Base-by-base conservation (phyloP, 2,329 filamentous ascomycete genomes). In the Colletotrichum sp. region DNA sequence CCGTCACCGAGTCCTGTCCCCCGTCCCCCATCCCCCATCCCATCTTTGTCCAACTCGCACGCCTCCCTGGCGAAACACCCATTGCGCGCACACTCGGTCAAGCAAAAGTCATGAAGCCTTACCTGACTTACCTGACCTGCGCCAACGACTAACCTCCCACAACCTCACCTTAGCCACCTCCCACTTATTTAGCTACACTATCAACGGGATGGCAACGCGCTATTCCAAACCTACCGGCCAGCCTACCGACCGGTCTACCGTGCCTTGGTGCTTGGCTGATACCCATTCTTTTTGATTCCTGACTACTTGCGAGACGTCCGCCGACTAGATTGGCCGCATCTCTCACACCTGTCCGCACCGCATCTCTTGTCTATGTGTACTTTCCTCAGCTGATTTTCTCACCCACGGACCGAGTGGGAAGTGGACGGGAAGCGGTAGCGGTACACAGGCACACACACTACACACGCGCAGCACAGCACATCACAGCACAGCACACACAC, bases 1-100 rank as follows among this genome's bases (percentile, higher is more conserved):
- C 44, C 44, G 44, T 62, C 28, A 21, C 32, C 59, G 28, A 59
- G 70, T n/a, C 28, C 63, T 52, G 9, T 26, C 13, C 64, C 64
- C 15, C 34, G 34, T 36, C 26, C 30, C 34, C 10, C 39, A 18
- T 60, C 55, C 32, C 49, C 69, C 32, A 26, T 30, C 39, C 28
- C 15, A 28, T 21, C 28, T n/a, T 21, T 36, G 26, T 39, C 28
- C 34, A 36, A 62, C 34, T 64, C 57, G 15, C 55, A 63, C 63
- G 67, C 72, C 71, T 69, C 73, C 70, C 73, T 76, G 64, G 44
- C 64, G 70, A 68, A 73, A 76, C 73, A 72, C 66, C 60, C 68
- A 62, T 60, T 49, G 57, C 57, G 18, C 21, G 44, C 57, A 65
- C 57, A 64, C 28, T 72, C 34, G 32, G 49, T 55, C 12, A 49